Evolutionary conservation across 176 grass and related monocot species (phyloP).

Genomic region (Aegilops longissima): DNA sequence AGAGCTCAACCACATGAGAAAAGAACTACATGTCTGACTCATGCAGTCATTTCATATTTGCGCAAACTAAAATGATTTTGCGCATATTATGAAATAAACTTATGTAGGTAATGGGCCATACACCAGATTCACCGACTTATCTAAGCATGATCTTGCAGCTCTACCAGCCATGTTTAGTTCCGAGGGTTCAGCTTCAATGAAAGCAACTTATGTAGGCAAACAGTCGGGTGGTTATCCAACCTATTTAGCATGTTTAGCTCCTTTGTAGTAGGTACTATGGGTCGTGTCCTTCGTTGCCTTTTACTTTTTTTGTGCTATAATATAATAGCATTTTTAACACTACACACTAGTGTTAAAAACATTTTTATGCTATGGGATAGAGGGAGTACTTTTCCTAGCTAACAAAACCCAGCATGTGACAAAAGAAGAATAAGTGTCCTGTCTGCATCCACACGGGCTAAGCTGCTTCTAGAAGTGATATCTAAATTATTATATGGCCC

Average conservation of each 20-base stretch:
- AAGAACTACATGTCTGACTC: too few relatives aligned
- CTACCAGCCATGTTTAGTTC: not conserved
- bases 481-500: not conserved
- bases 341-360: too few relatives aligned
- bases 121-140: not conserved
- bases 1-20: too few relatives aligned
- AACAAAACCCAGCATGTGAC: not conserved
- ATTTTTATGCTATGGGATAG: too few relatives aligned
- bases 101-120: not conserved
- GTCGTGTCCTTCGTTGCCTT: not conserved
- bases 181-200: not conserved
- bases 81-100: not conserved
- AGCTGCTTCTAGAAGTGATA: not conserved
- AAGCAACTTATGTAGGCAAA: not conserved
- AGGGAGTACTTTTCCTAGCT: not conserved
- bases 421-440: not conserved
- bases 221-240: not conserved
- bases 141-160: conserved; percentile 5
- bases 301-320: too few relatives aligned
- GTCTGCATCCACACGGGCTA: not conserved
- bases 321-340: too few relatives aligned
- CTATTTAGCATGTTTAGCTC: not conserved
- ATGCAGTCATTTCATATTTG: not conserved
- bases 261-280: not conserved
- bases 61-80: not conserved